These are phyloP conservation scores for Spergularia azorica DNA, from an alignment of 179 eudicot species.

Conservation along the genomic window DNA sequence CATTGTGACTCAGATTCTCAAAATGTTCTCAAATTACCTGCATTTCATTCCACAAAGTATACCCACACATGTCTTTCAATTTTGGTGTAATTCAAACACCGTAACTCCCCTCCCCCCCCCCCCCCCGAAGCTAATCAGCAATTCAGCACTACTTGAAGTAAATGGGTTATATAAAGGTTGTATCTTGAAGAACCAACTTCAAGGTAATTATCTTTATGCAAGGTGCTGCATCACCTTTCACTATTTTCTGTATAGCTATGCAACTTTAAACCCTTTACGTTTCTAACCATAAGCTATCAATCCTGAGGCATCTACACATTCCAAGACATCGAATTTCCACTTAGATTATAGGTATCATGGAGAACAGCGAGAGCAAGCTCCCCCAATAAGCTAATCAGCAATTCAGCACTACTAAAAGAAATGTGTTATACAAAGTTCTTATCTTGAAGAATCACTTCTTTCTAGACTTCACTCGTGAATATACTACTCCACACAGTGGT, in stretches of 20 bases:
- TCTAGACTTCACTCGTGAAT: too few species aligned
- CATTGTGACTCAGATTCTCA: not conserved
- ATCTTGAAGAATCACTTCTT: not conserved
- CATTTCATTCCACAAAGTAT: too few species aligned
- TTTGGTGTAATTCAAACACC: not conserved
- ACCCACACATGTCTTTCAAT: too few species aligned
- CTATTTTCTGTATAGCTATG: not conserved
- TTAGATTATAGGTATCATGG: not conserved
- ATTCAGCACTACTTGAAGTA: not conserved
- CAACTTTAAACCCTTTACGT: not conserved
- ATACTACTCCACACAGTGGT: too few species aligned
- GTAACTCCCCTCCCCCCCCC: not conserved
- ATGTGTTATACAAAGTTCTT: not conserved
- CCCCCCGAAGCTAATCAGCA: not conserved
- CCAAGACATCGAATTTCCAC: not conserved
- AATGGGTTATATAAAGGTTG: not conserved
- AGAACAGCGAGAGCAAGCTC: not conserved
- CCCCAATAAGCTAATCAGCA: not conserved
- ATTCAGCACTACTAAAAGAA: not conserved
- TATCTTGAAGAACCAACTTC: not conserved
- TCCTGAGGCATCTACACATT: not conserved
- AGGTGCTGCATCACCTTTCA: not conserved
- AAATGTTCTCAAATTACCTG: not conserved
- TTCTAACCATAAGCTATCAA: not conserved
- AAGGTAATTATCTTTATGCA: not conserved